These are phyloP conservation scores for Chytriomyces confervae DNA, from an alignment of 192 early-diverging fungal genomes.

Conservation along the genomic window DNA sequence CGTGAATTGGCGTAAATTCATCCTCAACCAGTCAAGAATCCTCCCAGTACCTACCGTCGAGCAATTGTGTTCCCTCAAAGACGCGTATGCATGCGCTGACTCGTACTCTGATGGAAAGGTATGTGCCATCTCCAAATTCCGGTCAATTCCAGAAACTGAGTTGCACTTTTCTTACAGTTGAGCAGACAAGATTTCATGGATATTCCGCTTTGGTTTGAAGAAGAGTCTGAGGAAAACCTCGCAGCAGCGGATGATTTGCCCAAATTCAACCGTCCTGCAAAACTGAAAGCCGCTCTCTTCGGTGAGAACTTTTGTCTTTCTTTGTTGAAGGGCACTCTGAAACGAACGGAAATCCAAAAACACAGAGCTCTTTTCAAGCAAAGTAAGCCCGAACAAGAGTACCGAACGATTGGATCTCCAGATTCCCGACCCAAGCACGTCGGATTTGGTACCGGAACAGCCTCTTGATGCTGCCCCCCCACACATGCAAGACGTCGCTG, in stretches of 20 bases:
- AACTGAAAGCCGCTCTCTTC: slow-evolving; percentile 55
- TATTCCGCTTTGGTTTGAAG: slow-evolving; percentile 60
- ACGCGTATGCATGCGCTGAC: not conserved
- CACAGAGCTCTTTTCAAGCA: too few relatives aligned
- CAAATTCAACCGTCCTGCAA: slow-evolving; percentile 56
- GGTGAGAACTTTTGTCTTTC: slow-evolving; percentile 35
- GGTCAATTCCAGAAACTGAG: not conserved
- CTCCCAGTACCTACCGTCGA: slow-evolving; percentile 49
- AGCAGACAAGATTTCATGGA: slow-evolving; percentile 46
- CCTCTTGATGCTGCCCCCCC: too few relatives aligned
- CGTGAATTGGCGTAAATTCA: slow-evolving; percentile 57
- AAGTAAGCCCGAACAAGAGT: not conserved
- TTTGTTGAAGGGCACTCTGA: not conserved
- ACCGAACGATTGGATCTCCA: not conserved
- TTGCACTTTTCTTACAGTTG: slow-evolving; percentile 34
- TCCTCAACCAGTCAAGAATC: slow-evolving; percentile 47
- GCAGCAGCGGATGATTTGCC: slow-evolving; percentile 15
- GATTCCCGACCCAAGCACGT: not conserved
- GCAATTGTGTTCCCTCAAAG: slow-evolving; percentile 32
- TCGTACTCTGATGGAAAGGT: slow-evolving; percentile 44
- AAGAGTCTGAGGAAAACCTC: slow-evolving; percentile 41
- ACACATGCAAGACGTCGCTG: too few relatives aligned
- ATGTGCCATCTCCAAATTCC: not conserved
- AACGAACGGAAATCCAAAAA: too few relatives aligned
- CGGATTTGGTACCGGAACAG: too few relatives aligned